Evolutionary conservation across 768 basidiomycete species (phyloP).

Genomic region (Collybia mongolica): DNA sequence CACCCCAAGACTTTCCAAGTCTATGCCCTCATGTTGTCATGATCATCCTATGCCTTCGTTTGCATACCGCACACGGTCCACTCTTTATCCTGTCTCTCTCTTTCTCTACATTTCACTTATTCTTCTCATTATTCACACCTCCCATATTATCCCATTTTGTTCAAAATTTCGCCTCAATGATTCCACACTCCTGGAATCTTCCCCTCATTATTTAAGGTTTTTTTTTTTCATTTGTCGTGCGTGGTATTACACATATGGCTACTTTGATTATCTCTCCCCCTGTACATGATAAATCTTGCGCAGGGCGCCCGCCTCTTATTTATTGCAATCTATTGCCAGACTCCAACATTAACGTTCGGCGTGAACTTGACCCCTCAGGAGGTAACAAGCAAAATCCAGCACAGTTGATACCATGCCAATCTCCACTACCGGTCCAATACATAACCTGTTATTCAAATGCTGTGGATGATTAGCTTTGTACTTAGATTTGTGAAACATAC

Average conservation of each 20-base stretch:
- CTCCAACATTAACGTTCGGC: too few relatives aligned
- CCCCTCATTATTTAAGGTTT: conserved; percentile 13
- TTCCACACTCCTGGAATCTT: conserved; percentile 9
- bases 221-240: conserved; percentile 11
- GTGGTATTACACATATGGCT: conserved; percentile 6
- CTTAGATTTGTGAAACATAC: not conserved
- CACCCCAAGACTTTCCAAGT: conserved; percentile 14
- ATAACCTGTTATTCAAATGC: too few relatives aligned
- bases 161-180: conserved; percentile 5
- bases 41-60: conserved; percentile 11
- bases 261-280: conserved; percentile 14
- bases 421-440: too few relatives aligned
- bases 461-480: too few relatives aligned
- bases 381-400: too few relatives aligned
- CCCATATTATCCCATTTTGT: conserved; percentile 3
- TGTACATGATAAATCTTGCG: conserved; percentile 35
- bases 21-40: conserved; percentile 18
- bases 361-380: too few relatives aligned
- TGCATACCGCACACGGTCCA: conserved; percentile 14
- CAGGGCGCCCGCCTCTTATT: conserved; percentile 28
- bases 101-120: conserved; percentile 13
- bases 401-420: too few relatives aligned
- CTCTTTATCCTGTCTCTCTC: conserved; percentile 14
- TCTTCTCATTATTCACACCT: conserved; percentile 23
- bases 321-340: conserved; percentile 5